Evolutionary conservation across 2,329 filamentous ascomycete genomes (phyloP), one percentile per base, ranked within the genome.

Genomic region (Lizonia empirigonia): DNA sequence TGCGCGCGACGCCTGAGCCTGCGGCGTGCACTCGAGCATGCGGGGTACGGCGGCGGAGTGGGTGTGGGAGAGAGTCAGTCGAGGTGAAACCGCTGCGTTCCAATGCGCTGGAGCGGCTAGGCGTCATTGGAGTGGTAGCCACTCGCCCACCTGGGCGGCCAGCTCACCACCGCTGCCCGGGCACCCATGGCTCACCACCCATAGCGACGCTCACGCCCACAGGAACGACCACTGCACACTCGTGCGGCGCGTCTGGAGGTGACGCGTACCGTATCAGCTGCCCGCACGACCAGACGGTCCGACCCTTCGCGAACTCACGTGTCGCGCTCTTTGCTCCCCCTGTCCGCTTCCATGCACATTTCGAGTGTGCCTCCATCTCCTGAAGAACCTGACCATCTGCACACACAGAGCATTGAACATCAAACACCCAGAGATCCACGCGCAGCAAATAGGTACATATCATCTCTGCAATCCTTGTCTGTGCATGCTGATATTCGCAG

Each of bases 11-110:
- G 44, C 49, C 49, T 47, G 42, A 51, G 42, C 49, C 49, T 52
- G 49, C 49, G 35, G 49, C 49, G 49, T 52, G 48, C 46, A 52
- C 52, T 56, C 33, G 50, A 59, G 55, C 56, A 53, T 54, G 55
- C 50, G 58, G 56, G 50, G 51, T 56, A 41, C 27, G 41, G 23
- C 27, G 41, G 10, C 35, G 44, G 20, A 36, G 41, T 36, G 38
- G 46, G 27, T 44, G 37, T 40, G 49, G 24, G 51, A 38, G 50
- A 39, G 50, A 54, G 48, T 49, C 24, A 50, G 50, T 48, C 27
- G 51, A 36, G 34, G 41, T 58, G 44, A 37, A 45, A 50, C 44
- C 36, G 46, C 52, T 47, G 48, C 26, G 50, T 37, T 39, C 42
- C 41, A 13, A 30, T 15, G 12, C 13, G 30, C 30, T 33, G 30